Evolutionary conservation across 2,329 filamentous ascomycete genomes (phyloP).

Genomic region (Triangularia verruculosa): DNA sequence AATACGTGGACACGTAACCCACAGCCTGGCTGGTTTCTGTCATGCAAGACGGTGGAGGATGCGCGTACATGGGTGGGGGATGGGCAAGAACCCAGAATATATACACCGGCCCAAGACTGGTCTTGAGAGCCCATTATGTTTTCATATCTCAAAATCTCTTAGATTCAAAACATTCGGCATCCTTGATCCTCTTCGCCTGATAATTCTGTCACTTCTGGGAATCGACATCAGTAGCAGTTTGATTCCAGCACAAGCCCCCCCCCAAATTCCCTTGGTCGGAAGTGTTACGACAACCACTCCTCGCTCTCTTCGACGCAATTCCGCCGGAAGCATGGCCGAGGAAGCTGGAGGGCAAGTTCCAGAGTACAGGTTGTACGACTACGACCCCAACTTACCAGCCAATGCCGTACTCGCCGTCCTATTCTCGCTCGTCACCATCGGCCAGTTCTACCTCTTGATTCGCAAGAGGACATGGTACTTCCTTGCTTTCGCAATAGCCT

Average conservation of each 20-base stretch:
- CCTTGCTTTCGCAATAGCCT: constrained; percentile 50
- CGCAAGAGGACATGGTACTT: constrained; percentile 47
- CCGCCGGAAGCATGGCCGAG: neutral
- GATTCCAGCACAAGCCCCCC: too few species aligned
- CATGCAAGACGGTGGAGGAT: neutral
- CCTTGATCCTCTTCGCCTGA: too few species aligned
- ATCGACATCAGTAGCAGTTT: too few species aligned
- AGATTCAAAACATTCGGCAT: too few species aligned
- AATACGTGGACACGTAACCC: neutral
- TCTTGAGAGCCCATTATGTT: neutral
- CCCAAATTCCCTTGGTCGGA: too few species aligned
- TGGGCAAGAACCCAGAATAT: neutral
- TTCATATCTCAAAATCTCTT: neutral
- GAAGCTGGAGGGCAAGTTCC: neutral
- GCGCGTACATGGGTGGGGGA: neutral
- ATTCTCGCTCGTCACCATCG: constrained; percentile 37
- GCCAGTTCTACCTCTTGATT: constrained; percentile 39
- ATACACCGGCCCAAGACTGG: neutral
- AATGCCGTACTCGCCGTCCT: constrained; percentile 41
- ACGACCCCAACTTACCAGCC: constrained; percentile 41
- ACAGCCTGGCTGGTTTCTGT: neutral
- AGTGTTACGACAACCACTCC: too few species aligned
- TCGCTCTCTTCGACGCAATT: neutral
- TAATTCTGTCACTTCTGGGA: too few species aligned
- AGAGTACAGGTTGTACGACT: constrained; percentile 37